Evolutionary conservation across 768 basidiomycete genomes (phyloP).

Genomic region (Gymnopilus junonius): DNA sequence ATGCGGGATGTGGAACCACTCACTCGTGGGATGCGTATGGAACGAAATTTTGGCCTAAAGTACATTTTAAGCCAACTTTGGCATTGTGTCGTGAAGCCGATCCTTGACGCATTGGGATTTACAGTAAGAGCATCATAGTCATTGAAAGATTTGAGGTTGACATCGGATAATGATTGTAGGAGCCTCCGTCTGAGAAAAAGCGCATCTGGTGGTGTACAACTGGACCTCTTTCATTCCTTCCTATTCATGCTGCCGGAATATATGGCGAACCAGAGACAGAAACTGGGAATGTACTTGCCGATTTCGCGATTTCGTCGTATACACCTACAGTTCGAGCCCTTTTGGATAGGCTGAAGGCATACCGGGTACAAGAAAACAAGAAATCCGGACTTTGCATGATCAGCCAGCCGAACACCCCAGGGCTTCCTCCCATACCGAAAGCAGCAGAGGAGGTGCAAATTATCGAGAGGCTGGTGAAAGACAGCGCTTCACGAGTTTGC

Average conservation of each 20-base stretch:
- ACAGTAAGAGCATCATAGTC: neutral
- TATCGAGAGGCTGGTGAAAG: neutral
- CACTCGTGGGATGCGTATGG: neutral
- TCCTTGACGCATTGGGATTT: neutral
- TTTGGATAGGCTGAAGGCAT: neutral
- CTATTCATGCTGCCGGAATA: conserved; percentile 17
- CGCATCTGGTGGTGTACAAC: conserved; percentile 22
- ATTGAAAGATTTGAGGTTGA: neutral
- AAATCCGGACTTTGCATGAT: conserved; percentile 5
- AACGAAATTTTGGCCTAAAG: neutral
- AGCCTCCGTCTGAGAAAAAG: neutral
- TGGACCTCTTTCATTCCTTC: conserved; percentile 14
- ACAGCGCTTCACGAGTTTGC: neutral
- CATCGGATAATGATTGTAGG: neutral
- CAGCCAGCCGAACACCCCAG: conserved; percentile 11
- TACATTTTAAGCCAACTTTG: neutral
- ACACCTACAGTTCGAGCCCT: conserved; percentile 14
- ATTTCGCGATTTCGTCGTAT: conserved; percentile 19
- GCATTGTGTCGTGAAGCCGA: neutral
- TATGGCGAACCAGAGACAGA: neutral
- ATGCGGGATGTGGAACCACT: neutral
- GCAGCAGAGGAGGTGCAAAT: conserved; percentile 10
- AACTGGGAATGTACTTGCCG: neutral
- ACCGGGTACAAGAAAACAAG: neutral
- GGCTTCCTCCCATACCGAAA: conserved; percentile 8